phyloP scores from a whole-genome alignment of 805 yeast species.

The Yarrowia keelungensis region DNA sequence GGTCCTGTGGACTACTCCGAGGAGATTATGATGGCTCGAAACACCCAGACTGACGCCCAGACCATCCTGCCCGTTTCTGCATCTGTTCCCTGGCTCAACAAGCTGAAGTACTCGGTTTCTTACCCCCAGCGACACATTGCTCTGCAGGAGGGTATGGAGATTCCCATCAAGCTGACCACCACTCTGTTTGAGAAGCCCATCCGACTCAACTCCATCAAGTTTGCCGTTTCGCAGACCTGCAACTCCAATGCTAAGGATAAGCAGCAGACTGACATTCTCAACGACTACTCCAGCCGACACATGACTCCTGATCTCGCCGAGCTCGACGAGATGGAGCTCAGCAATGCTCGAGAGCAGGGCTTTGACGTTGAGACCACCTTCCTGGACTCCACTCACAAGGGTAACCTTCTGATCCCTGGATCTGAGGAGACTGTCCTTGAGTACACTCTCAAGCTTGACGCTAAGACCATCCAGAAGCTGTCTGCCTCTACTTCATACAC shows the following conservation, averaged over 20 bases:
- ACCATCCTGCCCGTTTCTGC: conserved; percentile 26
- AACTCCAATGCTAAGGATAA: conserved; percentile 19
- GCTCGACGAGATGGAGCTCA: conserved; percentile 31
- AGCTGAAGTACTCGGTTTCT: conserved; percentile 28
- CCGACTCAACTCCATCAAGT: conserved; percentile 33
- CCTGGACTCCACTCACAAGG: conserved; percentile 27
- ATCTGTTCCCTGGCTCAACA: conserved; percentile 31
- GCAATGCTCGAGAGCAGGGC: conserved; percentile 30
- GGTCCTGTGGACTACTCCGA: conserved; percentile 27
- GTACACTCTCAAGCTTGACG: conserved; percentile 22
- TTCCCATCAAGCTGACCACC: conserved; percentile 17
- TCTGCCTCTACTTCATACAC: conserved; percentile 26
- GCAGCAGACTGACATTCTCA: conserved; percentile 17
- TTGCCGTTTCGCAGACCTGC: conserved; percentile 28
- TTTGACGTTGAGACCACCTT: conserved; percentile 27
- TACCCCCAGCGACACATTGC: conserved; percentile 29
- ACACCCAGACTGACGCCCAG: conserved; percentile 30
- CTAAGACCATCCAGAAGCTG: conserved; percentile 1
- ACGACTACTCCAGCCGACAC: conserved; percentile 13
- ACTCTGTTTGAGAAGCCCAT: conserved; percentile 34
- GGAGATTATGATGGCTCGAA: conserved; percentile 28
- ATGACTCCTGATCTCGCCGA: conserved; percentile 24
- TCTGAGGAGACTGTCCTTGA: conserved; percentile 28
- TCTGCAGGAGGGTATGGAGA: conserved; percentile 30
- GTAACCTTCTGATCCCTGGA: conserved; percentile 30